phyloP scores from a whole-genome alignment of 2,329 filamentous ascomycete species.

The Sporothrix sp. region DNA sequence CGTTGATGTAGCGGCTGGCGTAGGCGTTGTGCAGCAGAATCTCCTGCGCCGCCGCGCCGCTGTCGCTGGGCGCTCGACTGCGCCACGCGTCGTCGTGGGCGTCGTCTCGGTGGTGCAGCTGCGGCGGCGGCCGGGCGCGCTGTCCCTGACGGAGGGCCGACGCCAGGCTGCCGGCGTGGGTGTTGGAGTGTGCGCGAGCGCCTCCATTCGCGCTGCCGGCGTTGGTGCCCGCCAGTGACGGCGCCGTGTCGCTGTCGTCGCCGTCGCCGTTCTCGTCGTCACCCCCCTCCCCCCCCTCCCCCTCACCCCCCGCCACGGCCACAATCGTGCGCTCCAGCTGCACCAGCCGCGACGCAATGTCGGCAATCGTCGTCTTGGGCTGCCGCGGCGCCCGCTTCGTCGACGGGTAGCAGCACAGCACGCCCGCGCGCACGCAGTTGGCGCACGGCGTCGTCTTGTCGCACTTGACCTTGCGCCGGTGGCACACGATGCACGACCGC shows the following conservation, averaged over 20 bases:
- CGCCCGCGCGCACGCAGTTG: constrained; percentile 18
- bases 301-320: constrained; percentile 16
- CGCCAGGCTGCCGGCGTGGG: neutral
- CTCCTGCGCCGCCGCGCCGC: constrained; percentile 10
- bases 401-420: constrained; percentile 21
- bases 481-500: constrained; percentile 21
- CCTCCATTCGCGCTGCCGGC: too few species aligned
- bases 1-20: constrained; percentile 20
- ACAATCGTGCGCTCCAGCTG: constrained; percentile 20
- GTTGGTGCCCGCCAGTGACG: too few species aligned
- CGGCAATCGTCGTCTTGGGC: constrained; percentile 19
- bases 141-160: too few species aligned
- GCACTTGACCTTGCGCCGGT: constrained; percentile 21
- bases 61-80: neutral
- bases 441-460: constrained; percentile 21
- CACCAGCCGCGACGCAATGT: constrained; percentile 19
- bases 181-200: neutral
- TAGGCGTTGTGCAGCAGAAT: constrained; percentile 16
- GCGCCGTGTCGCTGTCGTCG: neutral
- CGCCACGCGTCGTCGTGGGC: neutral
- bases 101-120: neutral
- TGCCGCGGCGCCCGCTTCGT: constrained; percentile 13
- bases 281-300: neutral
- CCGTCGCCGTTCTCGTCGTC: neutral
- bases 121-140: neutral